A percentile compares a stretch with the other conserved stretches of the same genome.
These are phyloP conservation scores for Yamadazyma epiphylla DNA, from an alignment of 1,139 yeast species.

Conservation along the genomic window DNA sequence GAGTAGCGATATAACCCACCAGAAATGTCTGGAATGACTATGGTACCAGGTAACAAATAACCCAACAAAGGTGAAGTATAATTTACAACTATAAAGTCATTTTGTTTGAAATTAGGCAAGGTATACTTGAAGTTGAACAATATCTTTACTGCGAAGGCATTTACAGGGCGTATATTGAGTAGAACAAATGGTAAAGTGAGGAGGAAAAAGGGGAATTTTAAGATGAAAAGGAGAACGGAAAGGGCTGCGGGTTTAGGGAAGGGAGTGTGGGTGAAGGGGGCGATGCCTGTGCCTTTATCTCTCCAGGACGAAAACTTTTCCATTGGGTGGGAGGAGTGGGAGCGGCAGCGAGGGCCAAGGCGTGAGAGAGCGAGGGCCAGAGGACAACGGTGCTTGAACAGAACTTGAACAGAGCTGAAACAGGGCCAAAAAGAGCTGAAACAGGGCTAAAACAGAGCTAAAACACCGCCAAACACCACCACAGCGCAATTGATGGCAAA, in stretches of 20 bases:
- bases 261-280: slow-evolving; percentile 62
- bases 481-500: no score
- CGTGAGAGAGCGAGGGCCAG: no score
- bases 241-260: slow-evolving; percentile 11
- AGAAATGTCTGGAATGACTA: slow-evolving; percentile 41
- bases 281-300: slow-evolving; percentile 79
- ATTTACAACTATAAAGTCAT: slow-evolving; percentile 49
- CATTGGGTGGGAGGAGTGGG: slow-evolving; percentile 30
- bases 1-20: slow-evolving; percentile 37
- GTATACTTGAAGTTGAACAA: slow-evolving; percentile 22
- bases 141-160: slow-evolving; percentile 16
- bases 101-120: slow-evolving; percentile 21
- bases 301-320: slow-evolving; percentile 74
- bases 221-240: slow-evolving; percentile 12
- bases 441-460: no score
- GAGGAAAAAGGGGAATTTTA: slow-evolving; percentile 26
- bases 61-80: slow-evolving; percentile 53
- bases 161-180: slow-evolving; percentile 7
- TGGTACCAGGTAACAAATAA: slow-evolving; percentile 20
- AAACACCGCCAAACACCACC: no score
- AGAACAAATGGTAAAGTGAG: slow-evolving; percentile 13
- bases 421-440: no score
- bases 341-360: no score
- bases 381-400: no score
- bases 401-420: no score